These are phyloP conservation scores for Karstenula rhodostoma DNA, from an alignment of 2,329 filamentous ascomycete species.

Conservation along the genomic window DNA sequence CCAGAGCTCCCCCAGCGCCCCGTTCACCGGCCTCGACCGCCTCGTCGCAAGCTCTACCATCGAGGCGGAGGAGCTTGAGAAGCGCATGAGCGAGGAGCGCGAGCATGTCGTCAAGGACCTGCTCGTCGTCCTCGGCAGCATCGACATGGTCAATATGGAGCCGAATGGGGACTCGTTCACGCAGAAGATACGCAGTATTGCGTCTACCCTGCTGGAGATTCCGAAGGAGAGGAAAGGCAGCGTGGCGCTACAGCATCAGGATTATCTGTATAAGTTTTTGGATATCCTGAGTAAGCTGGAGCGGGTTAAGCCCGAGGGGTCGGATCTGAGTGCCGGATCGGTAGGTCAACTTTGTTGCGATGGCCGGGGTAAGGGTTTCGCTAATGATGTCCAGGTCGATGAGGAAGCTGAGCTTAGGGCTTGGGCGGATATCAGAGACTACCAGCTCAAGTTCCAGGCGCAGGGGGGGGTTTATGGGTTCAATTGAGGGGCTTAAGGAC, in stretches of 20 bases:
- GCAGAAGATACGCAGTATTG: constrained; percentile 85
- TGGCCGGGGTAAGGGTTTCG: too few species aligned
- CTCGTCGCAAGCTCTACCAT: constrained; percentile 28
- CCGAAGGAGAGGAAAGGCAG: constrained; percentile 62
- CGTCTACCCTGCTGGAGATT: constrained; percentile 76
- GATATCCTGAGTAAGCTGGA: constrained; percentile 79
- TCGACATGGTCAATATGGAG: constrained; percentile 87
- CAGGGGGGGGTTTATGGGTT: constrained; percentile 65
- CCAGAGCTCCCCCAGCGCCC: constrained; percentile 35
- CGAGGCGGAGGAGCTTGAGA: constrained; percentile 60
- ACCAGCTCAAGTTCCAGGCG: constrained; percentile 76
- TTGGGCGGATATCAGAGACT: constrained; percentile 82
- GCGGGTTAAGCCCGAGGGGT: constrained; percentile 60
- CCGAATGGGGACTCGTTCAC: constrained; percentile 73
- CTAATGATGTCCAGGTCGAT: constrained; percentile 49
- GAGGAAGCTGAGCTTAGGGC: constrained; percentile 79
- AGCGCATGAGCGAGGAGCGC: constrained; percentile 76
- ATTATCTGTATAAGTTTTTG: constrained; percentile 75
- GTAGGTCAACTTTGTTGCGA: constrained; percentile 19
- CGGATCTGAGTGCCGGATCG: constrained; percentile 37
- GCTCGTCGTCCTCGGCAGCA: constrained; percentile 75
- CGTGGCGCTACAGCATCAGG: constrained; percentile 68
- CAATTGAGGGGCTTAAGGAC: constrained; percentile 17
- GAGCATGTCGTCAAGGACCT: constrained; percentile 84
- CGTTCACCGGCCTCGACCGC: constrained; percentile 41